phyloP scores from a whole-genome alignment of 768 basidiomycete species.

The Mrakia blollopis region DNA sequence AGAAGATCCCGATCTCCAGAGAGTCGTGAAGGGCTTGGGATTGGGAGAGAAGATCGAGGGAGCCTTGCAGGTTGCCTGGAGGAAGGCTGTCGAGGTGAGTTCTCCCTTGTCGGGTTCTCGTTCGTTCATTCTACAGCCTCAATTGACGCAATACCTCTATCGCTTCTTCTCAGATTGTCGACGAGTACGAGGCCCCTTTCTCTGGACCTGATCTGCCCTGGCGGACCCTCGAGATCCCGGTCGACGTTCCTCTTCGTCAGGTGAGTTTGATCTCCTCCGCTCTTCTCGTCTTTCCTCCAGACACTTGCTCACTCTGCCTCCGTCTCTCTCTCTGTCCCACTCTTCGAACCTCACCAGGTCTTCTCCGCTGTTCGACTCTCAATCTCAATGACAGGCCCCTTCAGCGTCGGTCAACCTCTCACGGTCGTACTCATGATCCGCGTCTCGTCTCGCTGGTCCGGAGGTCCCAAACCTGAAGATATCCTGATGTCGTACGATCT shows the following conservation, averaged over 20 bases:
- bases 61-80: constrained; percentile 16
- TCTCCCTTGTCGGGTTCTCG: too few relatives aligned
- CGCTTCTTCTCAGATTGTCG: not conserved
- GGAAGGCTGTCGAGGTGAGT: constrained; percentile 28
- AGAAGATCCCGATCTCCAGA: constrained; percentile 10
- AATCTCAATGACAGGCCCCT: not conserved
- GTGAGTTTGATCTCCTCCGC: not conserved
- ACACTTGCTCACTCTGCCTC: not conserved
- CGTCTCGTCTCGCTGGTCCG: constrained; percentile 67
- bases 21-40: not conserved
- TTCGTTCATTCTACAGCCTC: not conserved
- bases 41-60: not conserved
- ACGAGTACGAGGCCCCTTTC: not conserved
- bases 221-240: constrained; percentile 28
- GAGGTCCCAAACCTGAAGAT: constrained; percentile 49
- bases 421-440: constrained; percentile 56
- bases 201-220: constrained; percentile 17
- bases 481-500: constrained; percentile 67
- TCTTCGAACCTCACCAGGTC: constrained; percentile 8
- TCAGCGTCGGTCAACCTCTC: constrained; percentile 79
- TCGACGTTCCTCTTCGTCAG: constrained; percentile 30
- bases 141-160: not conserved
- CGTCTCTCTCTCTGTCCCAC: not conserved
- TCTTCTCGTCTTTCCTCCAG: not conserved
- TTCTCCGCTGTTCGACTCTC: constrained; percentile 21